A percentile compares a stretch with the other conserved stretches of the same genome.
Evolutionary conservation across 805 yeast genomes (phyloP).

Genomic region (Wickerhamiella alocasiicola): DNA sequence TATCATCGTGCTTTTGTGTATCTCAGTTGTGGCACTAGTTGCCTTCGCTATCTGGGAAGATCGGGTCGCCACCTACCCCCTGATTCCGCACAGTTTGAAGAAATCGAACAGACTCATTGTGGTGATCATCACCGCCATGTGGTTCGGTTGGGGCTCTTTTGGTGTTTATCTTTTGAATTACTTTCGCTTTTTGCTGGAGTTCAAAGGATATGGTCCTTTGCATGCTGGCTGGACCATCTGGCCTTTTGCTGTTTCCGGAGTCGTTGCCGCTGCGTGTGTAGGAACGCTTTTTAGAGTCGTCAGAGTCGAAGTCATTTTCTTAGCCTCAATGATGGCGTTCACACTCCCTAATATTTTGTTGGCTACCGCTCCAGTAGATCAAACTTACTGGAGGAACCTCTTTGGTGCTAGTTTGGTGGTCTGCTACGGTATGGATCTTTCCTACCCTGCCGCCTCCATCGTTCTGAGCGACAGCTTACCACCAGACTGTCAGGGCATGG

Average conservation of each 20-base stretch:
- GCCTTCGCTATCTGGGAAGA: conserved; percentile 40
- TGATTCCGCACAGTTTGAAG: conserved; percentile 42
- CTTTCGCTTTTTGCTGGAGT: conserved; percentile 38
- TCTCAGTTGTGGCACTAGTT: conserved; percentile 35
- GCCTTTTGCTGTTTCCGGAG: conserved; percentile 42
- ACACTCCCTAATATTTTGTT: conserved; percentile 35
- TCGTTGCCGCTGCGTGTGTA: conserved; percentile 41
- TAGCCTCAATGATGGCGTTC: conserved; percentile 42
- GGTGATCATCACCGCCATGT: conserved; percentile 36
- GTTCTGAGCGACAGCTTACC: conserved; percentile 50
- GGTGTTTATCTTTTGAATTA: conserved; percentile 62
- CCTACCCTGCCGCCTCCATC: conserved; percentile 64
- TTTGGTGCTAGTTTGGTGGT: conserved; percentile 45
- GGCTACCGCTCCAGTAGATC: conserved; percentile 36
- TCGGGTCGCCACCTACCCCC: conserved; percentile 35
- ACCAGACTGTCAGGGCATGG: conserved; percentile 57
- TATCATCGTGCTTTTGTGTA: conserved; percentile 41
- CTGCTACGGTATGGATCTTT: conserved; percentile 66
- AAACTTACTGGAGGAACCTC: conserved; percentile 45
- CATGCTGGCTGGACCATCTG: conserved; percentile 35
- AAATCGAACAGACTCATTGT: conserved; percentile 33
- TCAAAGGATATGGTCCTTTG: conserved; percentile 39
- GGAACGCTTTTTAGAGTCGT: conserved; percentile 36
- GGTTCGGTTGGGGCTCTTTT: conserved; percentile 67
- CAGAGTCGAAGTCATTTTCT: conserved; percentile 40